phyloP scores from a whole-genome alignment of 805 yeast genomes.

The Tetrapisispora arboricola region DNA sequence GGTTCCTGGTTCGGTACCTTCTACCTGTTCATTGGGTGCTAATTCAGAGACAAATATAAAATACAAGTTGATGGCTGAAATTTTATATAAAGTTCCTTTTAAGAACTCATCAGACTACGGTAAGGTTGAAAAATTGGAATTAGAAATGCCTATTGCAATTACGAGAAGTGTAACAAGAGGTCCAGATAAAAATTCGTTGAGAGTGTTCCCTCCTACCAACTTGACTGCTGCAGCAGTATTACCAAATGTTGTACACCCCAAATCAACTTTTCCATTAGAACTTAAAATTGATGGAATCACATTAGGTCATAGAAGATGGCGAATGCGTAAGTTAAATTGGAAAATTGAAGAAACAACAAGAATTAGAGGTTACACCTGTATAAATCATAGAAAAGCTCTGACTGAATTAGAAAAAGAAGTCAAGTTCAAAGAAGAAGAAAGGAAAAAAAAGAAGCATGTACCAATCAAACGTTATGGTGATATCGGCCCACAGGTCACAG shows the following conservation, averaged over 20 bases:
- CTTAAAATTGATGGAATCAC: slow-evolving; percentile 66
- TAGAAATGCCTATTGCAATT: slow-evolving; percentile 57
- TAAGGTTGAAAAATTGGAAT: slow-evolving; percentile 30
- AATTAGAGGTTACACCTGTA: slow-evolving; percentile 49
- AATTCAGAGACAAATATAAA: slow-evolving; percentile 42
- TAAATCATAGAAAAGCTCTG: slow-evolving; percentile 43
- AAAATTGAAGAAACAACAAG: slow-evolving; percentile 75
- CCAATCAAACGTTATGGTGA: slow-evolving; percentile 31
- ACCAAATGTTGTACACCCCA: slow-evolving; percentile 85
- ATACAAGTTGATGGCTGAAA: slow-evolving; percentile 66
- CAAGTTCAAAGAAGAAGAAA: slow-evolving; percentile 32
- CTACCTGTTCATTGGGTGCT: slow-evolving; percentile 53
- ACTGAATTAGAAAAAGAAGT: slow-evolving; percentile 21
- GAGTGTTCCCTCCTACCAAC: slow-evolving; percentile 94
- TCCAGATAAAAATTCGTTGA: slow-evolving; percentile 72
- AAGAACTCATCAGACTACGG: slow-evolving; percentile 9
- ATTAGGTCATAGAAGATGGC: slow-evolving; percentile 61
- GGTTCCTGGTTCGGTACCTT: slow-evolving; percentile 80
- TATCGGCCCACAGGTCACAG: slow-evolving; percentile 31
- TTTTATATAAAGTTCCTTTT: slow-evolving; percentile 32
- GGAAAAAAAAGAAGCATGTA: slow-evolving; percentile 21
- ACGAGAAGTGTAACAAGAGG: slow-evolving; percentile 71
- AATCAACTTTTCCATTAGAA: slow-evolving; percentile 76
- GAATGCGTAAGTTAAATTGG: slow-evolving; percentile 86
- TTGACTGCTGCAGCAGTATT: slow-evolving; percentile 78